Conservation (phyloP, 2,329 filamentous ascomycete genomes). For the Trichoderma aggressivum region DNA sequence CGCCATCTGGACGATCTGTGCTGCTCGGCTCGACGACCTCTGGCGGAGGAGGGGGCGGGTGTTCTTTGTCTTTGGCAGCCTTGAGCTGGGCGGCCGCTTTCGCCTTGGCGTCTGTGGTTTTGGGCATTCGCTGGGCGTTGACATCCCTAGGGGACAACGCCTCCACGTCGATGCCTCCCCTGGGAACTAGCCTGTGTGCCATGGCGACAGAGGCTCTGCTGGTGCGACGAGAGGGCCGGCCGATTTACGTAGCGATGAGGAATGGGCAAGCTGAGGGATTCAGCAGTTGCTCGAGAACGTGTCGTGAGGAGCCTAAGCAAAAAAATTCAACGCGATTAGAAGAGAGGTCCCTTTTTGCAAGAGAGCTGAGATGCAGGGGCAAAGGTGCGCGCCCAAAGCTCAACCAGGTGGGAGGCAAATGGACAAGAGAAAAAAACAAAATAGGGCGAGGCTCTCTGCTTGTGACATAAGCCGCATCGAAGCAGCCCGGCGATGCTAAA, state of each 20-base stretch:
- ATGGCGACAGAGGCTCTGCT: slow-evolving; percentile 29
- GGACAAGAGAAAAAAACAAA: not conserved
- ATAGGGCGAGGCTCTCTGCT: not conserved
- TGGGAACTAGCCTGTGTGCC: slow-evolving; percentile 47
- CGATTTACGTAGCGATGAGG: not conserved
- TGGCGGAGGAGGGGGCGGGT: slow-evolving; percentile 60
- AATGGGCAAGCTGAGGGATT: slow-evolving; percentile 19
- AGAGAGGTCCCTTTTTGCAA: not conserved
- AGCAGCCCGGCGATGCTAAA: not conserved
- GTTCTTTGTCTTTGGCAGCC: slow-evolving; percentile 62
- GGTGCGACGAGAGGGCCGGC: not conserved
- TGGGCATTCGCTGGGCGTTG: slow-evolving; percentile 56
- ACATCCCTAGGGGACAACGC: slow-evolving; percentile 63
- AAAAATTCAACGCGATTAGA: slow-evolving; percentile 8
- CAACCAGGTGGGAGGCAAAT: not conserved
- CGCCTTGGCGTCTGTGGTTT: slow-evolving; percentile 48
- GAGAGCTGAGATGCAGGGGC: not conserved
- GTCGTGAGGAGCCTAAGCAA: slow-evolving; percentile 7
- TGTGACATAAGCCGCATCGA: not conserved
- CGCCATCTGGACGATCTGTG: slow-evolving; percentile 64
- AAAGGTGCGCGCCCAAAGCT: not conserved
- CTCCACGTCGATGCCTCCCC: slow-evolving; percentile 55
- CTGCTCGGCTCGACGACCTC: slow-evolving; percentile 62
- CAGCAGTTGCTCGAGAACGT: slow-evolving; percentile 19
- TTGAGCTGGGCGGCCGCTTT: slow-evolving; percentile 52